phyloP scores from a whole-genome alignment of 1,284 basidiomycete species.

The Sporisorium graminicola region DNA sequence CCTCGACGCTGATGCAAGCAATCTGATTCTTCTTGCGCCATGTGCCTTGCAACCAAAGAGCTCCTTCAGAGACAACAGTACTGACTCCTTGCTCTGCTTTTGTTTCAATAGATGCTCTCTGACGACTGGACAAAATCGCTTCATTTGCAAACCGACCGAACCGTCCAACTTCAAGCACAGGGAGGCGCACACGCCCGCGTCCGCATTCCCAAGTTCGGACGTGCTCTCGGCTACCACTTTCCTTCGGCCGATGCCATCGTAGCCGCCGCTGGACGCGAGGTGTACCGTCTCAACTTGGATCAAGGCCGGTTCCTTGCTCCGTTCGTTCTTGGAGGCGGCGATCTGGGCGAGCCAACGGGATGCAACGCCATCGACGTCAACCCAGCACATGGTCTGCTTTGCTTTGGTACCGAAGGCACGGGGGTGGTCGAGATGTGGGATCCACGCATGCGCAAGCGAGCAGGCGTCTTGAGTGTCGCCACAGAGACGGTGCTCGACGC shows the following conservation, averaged over 20 bases:
- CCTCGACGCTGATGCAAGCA: constrained; percentile 50
- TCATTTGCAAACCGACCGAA: constrained; percentile 95
- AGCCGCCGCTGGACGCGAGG: constrained; percentile 82
- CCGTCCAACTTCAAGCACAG: constrained; percentile 93
- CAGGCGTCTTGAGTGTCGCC: constrained; percentile 84
- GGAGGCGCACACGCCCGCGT: constrained; percentile 91
- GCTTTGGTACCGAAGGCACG: constrained; percentile 83
- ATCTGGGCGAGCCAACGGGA: constrained; percentile 75
- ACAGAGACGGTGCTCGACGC: constrained; percentile 70
- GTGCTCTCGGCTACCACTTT: constrained; percentile 89
- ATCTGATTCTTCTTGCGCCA: constrained; percentile 29
- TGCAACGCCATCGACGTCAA: constrained; percentile 95
- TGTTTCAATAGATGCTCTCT: constrained; percentile 81
- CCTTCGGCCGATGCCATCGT: constrained; percentile 84
- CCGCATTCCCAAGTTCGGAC: constrained; percentile 92
- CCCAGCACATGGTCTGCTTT: constrained; percentile 88
- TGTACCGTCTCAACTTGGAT: constrained; percentile 94
- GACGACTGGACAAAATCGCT: constrained; percentile 99
- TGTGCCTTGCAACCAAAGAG: background rate
- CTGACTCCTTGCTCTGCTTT: background rate
- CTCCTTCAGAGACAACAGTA: background rate
- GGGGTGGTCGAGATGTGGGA: constrained; percentile 97
- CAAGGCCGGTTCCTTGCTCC: constrained; percentile 83
- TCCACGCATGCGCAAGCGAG: constrained; percentile 82
- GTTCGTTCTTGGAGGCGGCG: constrained; percentile 58